Conservation (phyloP, 352 stramenopile species). For the Blastocystis sp. region DNA sequence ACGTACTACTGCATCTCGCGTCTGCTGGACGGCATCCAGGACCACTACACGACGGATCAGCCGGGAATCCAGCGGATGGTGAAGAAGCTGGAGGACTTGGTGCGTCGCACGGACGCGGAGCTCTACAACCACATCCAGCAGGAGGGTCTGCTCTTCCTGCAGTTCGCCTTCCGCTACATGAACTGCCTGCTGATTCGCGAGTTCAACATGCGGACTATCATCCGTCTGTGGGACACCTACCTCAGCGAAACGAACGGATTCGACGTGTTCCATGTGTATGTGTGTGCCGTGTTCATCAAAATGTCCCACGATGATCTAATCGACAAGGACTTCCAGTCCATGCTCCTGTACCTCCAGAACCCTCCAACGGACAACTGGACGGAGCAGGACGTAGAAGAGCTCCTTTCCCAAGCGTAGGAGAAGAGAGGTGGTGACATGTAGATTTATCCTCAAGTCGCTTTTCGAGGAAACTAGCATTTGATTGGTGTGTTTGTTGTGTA, state of each 20-base stretch:
- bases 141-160: constrained; percentile 82
- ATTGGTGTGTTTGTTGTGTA: constrained; percentile 37
- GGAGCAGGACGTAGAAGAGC: constrained; percentile 89
- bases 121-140: constrained; percentile 83
- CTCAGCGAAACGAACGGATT: constrained; percentile 94
- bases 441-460: constrained; percentile 53
- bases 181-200: constrained; percentile 97
- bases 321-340: constrained; percentile 82
- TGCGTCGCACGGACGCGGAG: constrained; percentile 83
- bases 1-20: constrained; percentile 97
- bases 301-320: constrained; percentile 85
- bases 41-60: constrained; percentile 97
- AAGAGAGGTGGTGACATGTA: neutral
- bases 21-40: constrained; percentile 90
- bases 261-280: constrained; percentile 96
- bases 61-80: constrained; percentile 95
- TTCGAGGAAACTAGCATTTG: constrained; percentile 53
- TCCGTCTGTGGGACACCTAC: constrained; percentile 97
- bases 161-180: constrained; percentile 99
- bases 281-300: constrained; percentile 93
- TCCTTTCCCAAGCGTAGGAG: constrained; percentile 86
- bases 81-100: constrained; percentile 86
- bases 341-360: constrained; percentile 80
- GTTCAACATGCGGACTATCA: constrained; percentile 80
- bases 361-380: constrained; percentile 89